Evolutionary conservation across 306 rosid species (phyloP), one percentile per base, ranked within the genome.

Genomic region (Albizia julibrissin): DNA sequence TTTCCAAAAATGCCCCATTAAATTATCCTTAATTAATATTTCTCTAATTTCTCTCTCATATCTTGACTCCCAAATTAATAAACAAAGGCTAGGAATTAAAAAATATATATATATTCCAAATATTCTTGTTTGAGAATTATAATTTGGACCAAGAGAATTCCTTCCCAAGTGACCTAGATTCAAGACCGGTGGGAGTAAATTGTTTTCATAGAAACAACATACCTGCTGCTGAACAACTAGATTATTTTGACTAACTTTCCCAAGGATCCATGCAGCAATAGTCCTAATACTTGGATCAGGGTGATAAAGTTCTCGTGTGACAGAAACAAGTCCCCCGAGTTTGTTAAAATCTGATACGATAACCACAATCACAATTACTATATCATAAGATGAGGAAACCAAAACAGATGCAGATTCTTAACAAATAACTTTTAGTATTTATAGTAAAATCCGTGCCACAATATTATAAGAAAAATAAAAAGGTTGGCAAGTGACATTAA

Each of bases 241-340:
- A 75, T 95, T 93, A 73, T 95, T 95, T 81, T 95, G 98, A 87
- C 93, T 84, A 72, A 94, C 94, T 85, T 89, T 89, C 80, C 99
- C 99, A 74, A 95, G 73, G 75, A 93, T 82, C 99, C 97, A 95
- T 1, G 99, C 98, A 47, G 98, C 94, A 83, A 84, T 34, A 26
- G 87, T 77, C 85, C 99, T 91, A 54, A 87, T 87, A 78, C 84
- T 89, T 1, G 94, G 70, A 82, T 95, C 93, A 49, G 87, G 34
- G 76, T 93, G 91, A 86, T 85, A 26, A 47, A 95, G 98, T 72
- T 95, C 91, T 24, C 33, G 70, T 4, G 77, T 69, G 40, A 95
- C 88, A 66, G 83, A 89, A 67, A 22, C 58, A 78, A 91, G 82
- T 64, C 98, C 99, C 73, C 95, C 99, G 46, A 95, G 88, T 86